phyloP scores from a whole-genome alignment of 75 land plant genomes.

The Adiantum capillusveneris region DNA sequence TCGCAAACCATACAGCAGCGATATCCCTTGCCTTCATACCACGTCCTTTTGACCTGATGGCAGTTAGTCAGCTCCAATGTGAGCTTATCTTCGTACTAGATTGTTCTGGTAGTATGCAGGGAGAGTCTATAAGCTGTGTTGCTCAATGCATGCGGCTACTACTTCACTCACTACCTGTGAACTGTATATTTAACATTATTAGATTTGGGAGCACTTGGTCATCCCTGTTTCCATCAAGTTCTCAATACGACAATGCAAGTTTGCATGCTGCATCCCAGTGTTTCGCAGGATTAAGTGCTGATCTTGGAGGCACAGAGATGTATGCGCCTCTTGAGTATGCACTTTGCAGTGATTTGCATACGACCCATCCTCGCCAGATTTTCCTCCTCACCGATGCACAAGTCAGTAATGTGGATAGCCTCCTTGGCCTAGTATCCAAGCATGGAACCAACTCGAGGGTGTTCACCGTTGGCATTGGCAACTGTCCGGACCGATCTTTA shows the following conservation, averaged over 20 bases:
- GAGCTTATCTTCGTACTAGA: too few species aligned
- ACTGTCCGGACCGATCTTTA: not conserved
- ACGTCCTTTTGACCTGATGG: too few species aligned
- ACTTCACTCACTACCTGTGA: not conserved
- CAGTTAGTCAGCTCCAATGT: too few species aligned
- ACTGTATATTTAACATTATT: not conserved
- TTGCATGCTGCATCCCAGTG: not conserved
- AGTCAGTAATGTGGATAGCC: not conserved
- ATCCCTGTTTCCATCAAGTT: not conserved
- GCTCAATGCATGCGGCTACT: not conserved
- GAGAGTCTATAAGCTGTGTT: not conserved
- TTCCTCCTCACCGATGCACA: not conserved
- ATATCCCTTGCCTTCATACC: too few species aligned
- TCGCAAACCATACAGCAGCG: not conserved
- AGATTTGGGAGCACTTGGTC: not conserved
- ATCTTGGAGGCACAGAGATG: not conserved
- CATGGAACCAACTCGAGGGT: not conserved
- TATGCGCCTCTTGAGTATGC: not conserved
- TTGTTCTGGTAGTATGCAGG: conserved; percentile 2
- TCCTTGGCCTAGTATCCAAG: not conserved
- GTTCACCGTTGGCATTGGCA: not conserved
- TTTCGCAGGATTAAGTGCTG: not conserved
- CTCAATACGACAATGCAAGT: not conserved
- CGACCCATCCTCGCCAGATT: not conserved
- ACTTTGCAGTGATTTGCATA: not conserved